Base-by-base conservation (phyloP, 2,329 filamentous ascomycete species). In the Sclerotinia borealis region DNA sequence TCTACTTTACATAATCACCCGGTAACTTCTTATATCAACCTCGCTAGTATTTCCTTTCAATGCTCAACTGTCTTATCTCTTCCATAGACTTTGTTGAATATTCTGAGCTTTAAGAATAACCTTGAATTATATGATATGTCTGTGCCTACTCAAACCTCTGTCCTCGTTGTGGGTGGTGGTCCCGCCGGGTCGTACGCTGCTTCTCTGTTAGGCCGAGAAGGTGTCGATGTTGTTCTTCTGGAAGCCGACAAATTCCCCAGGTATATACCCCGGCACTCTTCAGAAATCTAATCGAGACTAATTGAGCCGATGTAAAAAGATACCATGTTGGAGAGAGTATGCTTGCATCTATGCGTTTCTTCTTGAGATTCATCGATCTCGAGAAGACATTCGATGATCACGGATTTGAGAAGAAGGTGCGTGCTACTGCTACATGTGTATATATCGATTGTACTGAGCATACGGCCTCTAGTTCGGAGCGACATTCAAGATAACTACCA, bases 121-220 rank as follows among this genome's bases (percentile, higher is more conserved):
- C 19, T 41, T 19, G 37, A 19, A 39, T 41, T 17, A 19, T 41
- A 41, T 17, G 19, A 5, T 41, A 52, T 52, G 50, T 31, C 29
- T 4, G 19, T 52, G 13, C 50, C 50, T 31, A 19, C 25, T 29
- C 29, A 49, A n/a, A 48, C 39, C 22, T 48, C 59, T 22, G 78
- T 80, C 0, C 72, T 80, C 1, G 76, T 81, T 7, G 67, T 80
- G 1, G 79, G 79, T 6, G 79, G 77, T 31, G 79, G 79, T 5
- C 80, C 79, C 5, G 78, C 68, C 0, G 79, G 80, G 2, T 81
- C 80, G 0, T 81, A 79, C 60, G 65, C 78, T 1, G 78, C 80
- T 6, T 66, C 75, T 0, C 76, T 68, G 0, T 69, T 82, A 7
- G 79, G 79, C 1, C 75, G 79, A 0, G 79, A 82, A 66, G 79